These are phyloP conservation scores for Piper longum DNA, from an alignment of 164 flowering plant species.

Conservation along the genomic window DNA sequence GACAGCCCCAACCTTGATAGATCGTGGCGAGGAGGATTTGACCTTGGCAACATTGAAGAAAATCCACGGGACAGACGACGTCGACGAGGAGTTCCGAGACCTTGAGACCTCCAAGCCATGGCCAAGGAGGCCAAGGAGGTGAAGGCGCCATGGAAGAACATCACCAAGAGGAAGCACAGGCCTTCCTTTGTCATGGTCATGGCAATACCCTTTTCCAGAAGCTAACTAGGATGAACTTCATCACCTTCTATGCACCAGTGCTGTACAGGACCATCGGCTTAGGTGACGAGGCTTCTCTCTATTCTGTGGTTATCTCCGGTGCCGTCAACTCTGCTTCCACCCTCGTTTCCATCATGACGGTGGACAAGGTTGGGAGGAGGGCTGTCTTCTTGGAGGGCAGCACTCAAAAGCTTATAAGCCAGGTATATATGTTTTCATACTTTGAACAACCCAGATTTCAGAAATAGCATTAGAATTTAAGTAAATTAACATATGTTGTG, in stretches of 20 bases:
- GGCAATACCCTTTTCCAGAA: slow-evolving; percentile 19
- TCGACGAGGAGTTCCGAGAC: slow-evolving; percentile 17
- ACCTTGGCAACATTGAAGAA: slow-evolving; percentile 14
- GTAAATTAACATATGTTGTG: too few relatives aligned
- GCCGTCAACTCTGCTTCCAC: slow-evolving; percentile 33
- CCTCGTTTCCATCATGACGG: slow-evolving; percentile 30
- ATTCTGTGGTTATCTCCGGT: slow-evolving; percentile 44
- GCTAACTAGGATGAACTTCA: slow-evolving; percentile 25
- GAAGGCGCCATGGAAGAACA: slow-evolving; percentile 11
- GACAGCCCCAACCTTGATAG: slow-evolving; percentile 31
- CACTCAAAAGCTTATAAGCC: slow-evolving; percentile 38
- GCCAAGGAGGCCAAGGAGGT: slow-evolving; percentile 11
- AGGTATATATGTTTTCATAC: too few relatives aligned
- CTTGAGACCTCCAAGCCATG: slow-evolving; percentile 9
- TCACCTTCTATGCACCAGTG: slow-evolving; percentile 64
- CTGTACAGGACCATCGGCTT: slow-evolving; percentile 55
- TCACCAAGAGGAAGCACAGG: slow-evolving; percentile 7
- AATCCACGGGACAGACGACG: slow-evolving; percentile 14
- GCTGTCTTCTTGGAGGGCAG: slow-evolving; percentile 50
- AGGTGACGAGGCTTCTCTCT: slow-evolving; percentile 40
- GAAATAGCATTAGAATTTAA: too few relatives aligned
- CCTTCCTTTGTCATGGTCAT: slow-evolving; percentile 20
- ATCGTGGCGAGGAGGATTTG: slow-evolving; percentile 10
- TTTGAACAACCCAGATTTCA: too few relatives aligned
- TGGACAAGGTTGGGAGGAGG: slow-evolving; percentile 54